phyloP scores from a whole-genome alignment of 1,139 yeast genomes.

The Pichia terricola region DNA sequence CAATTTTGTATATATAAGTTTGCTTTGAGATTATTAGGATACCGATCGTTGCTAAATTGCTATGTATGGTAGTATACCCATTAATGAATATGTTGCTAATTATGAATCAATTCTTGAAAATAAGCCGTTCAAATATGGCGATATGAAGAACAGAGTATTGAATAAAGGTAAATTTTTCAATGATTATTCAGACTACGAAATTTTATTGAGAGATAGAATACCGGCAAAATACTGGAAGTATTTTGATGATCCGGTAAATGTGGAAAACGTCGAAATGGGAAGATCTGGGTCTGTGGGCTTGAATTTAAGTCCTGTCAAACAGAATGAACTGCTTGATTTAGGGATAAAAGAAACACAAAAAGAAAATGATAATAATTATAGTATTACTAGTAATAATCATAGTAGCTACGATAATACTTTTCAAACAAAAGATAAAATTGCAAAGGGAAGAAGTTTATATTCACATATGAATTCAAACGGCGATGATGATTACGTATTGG shows the following conservation, averaged over 20 bases:
- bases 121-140: constrained; percentile 22
- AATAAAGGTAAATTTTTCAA: constrained; percentile 15
- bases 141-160: constrained; percentile 20
- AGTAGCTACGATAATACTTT: background rate
- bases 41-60: background rate
- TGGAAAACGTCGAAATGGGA: constrained; percentile 10
- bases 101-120: constrained; percentile 19
- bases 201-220: constrained; percentile 19
- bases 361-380: constrained; percentile 16
- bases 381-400: constrained; percentile 1
- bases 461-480: background rate
- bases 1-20: too few species aligned
- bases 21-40: too few species aligned
- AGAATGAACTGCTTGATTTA: constrained; percentile 5
- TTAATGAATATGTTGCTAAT: constrained; percentile 16
- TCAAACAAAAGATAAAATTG: background rate
- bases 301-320: constrained; percentile 20
- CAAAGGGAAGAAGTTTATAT: background rate
- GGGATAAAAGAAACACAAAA: constrained; percentile 22
- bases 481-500: constrained; percentile 1
- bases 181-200: constrained; percentile 22
- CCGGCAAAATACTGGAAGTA: constrained; percentile 20
- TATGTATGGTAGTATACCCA: constrained; percentile 10
- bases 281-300: constrained; percentile 11
- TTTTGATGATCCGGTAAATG: constrained; percentile 8